Conservation (phyloP, 257 asterid species). For the Mitragyna speciosa region DNA sequence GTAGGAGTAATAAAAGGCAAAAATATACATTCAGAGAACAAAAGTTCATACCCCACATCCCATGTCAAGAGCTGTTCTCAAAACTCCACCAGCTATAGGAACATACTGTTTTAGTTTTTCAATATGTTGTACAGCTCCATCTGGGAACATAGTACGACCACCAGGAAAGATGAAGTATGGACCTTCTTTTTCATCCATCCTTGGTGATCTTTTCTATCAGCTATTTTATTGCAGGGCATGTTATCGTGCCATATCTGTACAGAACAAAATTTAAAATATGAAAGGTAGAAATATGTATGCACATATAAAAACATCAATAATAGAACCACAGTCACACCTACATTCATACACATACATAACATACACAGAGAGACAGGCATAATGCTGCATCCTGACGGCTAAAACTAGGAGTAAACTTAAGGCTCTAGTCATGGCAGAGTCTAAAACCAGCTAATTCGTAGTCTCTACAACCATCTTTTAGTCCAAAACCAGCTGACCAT, state of each 20-base stretch:
- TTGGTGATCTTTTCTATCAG: constrained; percentile 95
- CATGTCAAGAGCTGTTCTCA: constrained; percentile 99
- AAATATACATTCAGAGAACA: not conserved
- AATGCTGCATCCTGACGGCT: not conserved
- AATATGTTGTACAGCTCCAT: constrained; percentile 86
- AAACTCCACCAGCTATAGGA: constrained; percentile 75
- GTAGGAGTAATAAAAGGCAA: not conserved
- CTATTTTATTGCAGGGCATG: constrained; percentile 90
- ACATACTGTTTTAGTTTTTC: constrained; percentile 92
- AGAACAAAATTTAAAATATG: constrained; percentile 2
- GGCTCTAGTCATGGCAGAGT: not conserved
- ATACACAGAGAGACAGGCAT: not conserved
- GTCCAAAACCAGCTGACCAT: not conserved
- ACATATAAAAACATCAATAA: not conserved
- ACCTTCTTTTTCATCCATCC: constrained; percentile 99
- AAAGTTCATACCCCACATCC: constrained; percentile 80
- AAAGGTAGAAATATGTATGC: not conserved
- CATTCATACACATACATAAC: not conserved
- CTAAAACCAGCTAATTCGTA: not conserved
- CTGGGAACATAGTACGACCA: constrained; percentile 97
- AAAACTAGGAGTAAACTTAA: too few relatives aligned
- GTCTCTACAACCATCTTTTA: not conserved
- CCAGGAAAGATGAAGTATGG: constrained; percentile 88
- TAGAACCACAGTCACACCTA: not conserved
- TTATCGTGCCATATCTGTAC: constrained; percentile 94